Percentiles rank a stretch among this genome's conserved stretches.
Conservation (phyloP, 768 basidiomycete genomes). For the Leccinum barrowsii region DNA sequence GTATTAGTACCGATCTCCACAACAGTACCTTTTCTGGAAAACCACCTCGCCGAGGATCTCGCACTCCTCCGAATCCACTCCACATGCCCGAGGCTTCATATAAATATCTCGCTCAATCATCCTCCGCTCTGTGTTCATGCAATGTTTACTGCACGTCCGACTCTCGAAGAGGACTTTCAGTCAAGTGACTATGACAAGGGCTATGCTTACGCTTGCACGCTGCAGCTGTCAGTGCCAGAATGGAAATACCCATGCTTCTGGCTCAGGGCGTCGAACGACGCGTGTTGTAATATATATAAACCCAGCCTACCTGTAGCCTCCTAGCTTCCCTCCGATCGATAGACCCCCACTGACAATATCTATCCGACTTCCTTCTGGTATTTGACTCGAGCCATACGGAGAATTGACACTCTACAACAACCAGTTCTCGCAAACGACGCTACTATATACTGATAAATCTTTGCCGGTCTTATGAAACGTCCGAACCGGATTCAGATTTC, state of each 20-base stretch:
- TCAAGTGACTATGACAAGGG: no score
- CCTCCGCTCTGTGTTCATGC: background rate
- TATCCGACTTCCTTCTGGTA: background rate
- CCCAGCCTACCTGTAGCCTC: no score
- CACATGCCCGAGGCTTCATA: background rate
- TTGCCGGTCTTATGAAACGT: background rate
- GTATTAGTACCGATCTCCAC: background rate
- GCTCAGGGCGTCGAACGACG: conserved; percentile 5
- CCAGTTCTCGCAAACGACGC: background rate
- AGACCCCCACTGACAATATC: background rate
- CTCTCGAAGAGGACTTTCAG: background rate
- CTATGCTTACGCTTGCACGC: background rate
- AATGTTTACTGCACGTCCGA: background rate
- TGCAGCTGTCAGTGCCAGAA: conserved; percentile 5
- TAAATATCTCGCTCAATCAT: background rate
- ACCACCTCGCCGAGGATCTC: background rate
- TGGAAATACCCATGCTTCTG: conserved; percentile 11
- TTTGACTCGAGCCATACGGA: background rate
- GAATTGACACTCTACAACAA: background rate
- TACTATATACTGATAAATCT: background rate
- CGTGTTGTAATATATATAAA: background rate
- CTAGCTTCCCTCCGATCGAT: background rate
- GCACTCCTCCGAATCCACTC: background rate
- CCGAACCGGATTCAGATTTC: background rate
- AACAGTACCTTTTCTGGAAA: conserved; percentile 10